A percentile compares a stretch with the other conserved stretches of the same genome.
These are phyloP conservation scores for Fusarium sp. DNA, from an alignment of 2,329 filamentous ascomycete species.

Conservation along the genomic window DNA sequence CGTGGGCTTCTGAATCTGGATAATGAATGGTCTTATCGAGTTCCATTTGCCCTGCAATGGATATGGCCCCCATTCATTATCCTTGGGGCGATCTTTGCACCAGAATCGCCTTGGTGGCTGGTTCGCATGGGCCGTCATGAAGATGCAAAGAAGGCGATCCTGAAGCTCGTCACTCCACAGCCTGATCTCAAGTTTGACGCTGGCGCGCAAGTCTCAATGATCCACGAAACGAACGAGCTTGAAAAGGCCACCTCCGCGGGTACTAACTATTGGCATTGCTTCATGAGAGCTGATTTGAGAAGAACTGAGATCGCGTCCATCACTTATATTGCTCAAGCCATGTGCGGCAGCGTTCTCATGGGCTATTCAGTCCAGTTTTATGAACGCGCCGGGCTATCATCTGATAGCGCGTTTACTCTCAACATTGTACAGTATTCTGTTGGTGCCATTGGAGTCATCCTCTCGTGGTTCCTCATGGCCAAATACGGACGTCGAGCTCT, in stretches of 20 bases:
- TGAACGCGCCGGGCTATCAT: slow-evolving; percentile 53
- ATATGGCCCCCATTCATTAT: slow-evolving; percentile 58
- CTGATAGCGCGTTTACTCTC: slow-evolving; percentile 50
- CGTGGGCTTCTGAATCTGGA: slow-evolving; percentile 52
- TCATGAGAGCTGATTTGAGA: slow-evolving; percentile 57
- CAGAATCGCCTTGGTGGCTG: slow-evolving; percentile 63
- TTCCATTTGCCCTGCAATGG: slow-evolving; percentile 63
- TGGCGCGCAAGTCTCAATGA: slow-evolving; percentile 36
- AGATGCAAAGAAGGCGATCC: slow-evolving; percentile 32
- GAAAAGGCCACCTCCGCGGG: slow-evolving; percentile 55
- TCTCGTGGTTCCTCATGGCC: slow-evolving; percentile 57
- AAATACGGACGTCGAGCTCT: slow-evolving; percentile 57
- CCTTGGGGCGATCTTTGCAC: slow-evolving; percentile 55
- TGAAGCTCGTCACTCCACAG: slow-evolving; percentile 42
- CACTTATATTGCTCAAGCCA: slow-evolving; percentile 54
- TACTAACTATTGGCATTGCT: slow-evolving; percentile 59
- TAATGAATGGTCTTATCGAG: slow-evolving; percentile 59
- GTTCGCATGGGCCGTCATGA: slow-evolving; percentile 45
- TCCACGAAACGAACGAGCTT: slow-evolving; percentile 55
- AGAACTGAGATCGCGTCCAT: slow-evolving; percentile 59
- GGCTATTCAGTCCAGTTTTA: slow-evolving; percentile 68
- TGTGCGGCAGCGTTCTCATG: slow-evolving; percentile 57
- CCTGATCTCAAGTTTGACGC: slow-evolving; percentile 34
- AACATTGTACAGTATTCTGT: slow-evolving; percentile 57
- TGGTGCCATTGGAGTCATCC: slow-evolving; percentile 56